Evolutionary conservation across 192 early-diverging fungal species (phyloP).

Genomic region (Coemansia sp.): DNA sequence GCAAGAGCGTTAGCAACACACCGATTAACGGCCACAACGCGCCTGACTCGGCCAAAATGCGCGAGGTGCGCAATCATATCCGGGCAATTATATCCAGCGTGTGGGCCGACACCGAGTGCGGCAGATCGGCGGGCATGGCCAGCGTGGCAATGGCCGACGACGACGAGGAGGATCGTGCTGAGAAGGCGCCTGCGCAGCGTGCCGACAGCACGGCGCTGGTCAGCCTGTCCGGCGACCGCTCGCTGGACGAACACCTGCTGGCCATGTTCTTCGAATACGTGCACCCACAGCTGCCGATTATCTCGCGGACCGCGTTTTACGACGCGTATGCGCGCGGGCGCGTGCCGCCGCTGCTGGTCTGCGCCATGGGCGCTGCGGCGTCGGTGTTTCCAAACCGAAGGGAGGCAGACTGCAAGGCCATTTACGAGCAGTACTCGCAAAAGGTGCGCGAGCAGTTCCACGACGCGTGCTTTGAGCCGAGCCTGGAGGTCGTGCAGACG

Average conservation of each 20-base stretch:
- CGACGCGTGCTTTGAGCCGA: slow-evolving; percentile 52
- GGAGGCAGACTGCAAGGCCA: slow-evolving; percentile 45
- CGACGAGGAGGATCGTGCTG: slow-evolving; percentile 11
- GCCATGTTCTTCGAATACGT: slow-evolving; percentile 41
- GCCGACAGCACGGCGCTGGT: slow-evolving; percentile 5
- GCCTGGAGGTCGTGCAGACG: slow-evolving; percentile 51
- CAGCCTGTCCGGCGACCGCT: slow-evolving; percentile 39
- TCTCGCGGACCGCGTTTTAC: slow-evolving; percentile 26
- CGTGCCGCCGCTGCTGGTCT: slow-evolving; percentile 30
- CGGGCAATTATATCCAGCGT: slow-evolving; percentile 45
- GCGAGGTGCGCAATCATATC: slow-evolving; percentile 35
- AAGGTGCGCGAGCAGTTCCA: slow-evolving; percentile 53
- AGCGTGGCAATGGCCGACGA: slow-evolving; percentile 40
- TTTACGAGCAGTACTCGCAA: slow-evolving; percentile 44
- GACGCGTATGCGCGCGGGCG: slow-evolving; percentile 13
- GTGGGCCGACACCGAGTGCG: slow-evolving; percentile 51
- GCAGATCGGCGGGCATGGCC: slow-evolving; percentile 47
- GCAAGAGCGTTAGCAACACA: slow-evolving; percentile 45
- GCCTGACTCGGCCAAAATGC: slow-evolving; percentile 22
- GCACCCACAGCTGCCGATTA: slow-evolving; percentile 49
- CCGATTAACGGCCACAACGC: slow-evolving; percentile 1
- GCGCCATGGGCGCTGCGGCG: slow-evolving; percentile 48
- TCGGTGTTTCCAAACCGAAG: slow-evolving; percentile 49
- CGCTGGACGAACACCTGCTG: slow-evolving; percentile 46
- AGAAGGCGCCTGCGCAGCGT: slow-evolving; percentile 1